Percentiles rank a stretch among this genome's conserved stretches.
Conservation (phyloP, 306 rosid genomes). For the Acacia acuminata region DNA sequence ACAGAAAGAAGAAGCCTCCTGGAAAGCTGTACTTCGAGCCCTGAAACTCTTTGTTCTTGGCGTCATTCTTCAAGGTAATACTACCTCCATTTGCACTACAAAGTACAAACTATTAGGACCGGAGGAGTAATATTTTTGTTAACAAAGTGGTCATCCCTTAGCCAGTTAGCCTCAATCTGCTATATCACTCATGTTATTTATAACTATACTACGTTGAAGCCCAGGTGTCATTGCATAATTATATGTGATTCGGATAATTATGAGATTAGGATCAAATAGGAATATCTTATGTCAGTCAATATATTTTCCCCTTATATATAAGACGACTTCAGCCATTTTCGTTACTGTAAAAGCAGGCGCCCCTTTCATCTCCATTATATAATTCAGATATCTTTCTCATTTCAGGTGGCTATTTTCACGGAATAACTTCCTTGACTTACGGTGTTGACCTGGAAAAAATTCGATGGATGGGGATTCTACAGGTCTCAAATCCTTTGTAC, state of each 20-base stretch:
- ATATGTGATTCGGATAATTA: not conserved
- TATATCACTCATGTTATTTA: not conserved
- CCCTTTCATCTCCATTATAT: not conserved
- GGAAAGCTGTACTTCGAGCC: slow-evolving; percentile 60
- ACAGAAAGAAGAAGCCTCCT: slow-evolving; percentile 55
- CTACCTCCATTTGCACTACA: too few relatives aligned
- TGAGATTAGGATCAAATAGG: not conserved
- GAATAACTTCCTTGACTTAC: slow-evolving; percentile 68
- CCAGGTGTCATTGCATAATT: not conserved
- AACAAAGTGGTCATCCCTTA: not conserved
- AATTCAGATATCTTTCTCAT: slow-evolving; percentile 23
- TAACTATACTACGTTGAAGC: not conserved
- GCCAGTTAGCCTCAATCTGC: not conserved
- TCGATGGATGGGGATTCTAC: slow-evolving; percentile 80
- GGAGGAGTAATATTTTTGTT: not conserved
- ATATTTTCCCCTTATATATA: not conserved
- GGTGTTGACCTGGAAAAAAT: slow-evolving; percentile 81
- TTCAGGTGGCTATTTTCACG: slow-evolving; percentile 95
- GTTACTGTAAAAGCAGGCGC: too few relatives aligned
- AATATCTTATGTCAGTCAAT: not conserved
- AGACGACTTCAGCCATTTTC: not conserved
- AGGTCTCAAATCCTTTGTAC: slow-evolving; percentile 49
- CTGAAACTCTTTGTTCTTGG: slow-evolving; percentile 66
- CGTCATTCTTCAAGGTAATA: slow-evolving; percentile 81
- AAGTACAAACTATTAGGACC: too few relatives aligned